A percentile compares a stretch with the other conserved stretches of the same genome.
These are phyloP conservation scores for Daldinia bambusicola DNA, from an alignment of 495 filamentous ascomycete genomes.

Conservation along the genomic window DNA sequence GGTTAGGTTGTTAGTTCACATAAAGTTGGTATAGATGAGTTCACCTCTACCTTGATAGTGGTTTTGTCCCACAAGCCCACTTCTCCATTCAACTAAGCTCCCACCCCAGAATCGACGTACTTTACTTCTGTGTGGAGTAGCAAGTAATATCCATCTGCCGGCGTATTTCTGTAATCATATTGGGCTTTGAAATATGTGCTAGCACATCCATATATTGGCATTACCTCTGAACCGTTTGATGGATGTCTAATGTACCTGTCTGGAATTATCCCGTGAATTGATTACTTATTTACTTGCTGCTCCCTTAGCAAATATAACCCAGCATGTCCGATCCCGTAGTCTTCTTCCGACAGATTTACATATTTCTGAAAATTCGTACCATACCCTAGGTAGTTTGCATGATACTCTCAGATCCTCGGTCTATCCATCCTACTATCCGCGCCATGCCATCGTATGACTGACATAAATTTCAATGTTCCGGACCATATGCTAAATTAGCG, in stretches of 20 bases:
- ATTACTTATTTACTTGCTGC: too few species aligned
- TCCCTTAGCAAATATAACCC: too few species aligned
- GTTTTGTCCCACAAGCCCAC: background rate
- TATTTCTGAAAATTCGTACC: background rate
- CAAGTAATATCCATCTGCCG: background rate
- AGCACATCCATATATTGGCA: too few species aligned
- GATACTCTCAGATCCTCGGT: background rate
- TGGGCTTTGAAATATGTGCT: too few species aligned
- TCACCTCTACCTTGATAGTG: background rate
- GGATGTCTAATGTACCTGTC: too few species aligned
- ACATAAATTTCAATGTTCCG: background rate
- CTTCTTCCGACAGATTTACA: background rate
- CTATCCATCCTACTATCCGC: background rate
- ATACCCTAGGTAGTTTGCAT: background rate
- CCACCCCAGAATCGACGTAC: background rate
- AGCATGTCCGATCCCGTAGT: background rate
- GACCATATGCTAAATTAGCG: slow-evolving; percentile 20
- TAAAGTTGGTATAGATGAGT: background rate
- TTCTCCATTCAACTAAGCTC: background rate
- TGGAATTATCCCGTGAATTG: too few species aligned
- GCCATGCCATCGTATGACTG: background rate
- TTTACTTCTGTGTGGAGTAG: background rate
- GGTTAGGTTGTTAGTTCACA: background rate
- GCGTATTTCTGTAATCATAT: too few species aligned
- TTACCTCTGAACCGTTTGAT: too few species aligned